Evolutionary conservation across 2,329 filamentous ascomycete species (phyloP), one percentile per base, ranked within the genome.

Genomic region (Phaeosphaeriaceae sp.): DNA sequence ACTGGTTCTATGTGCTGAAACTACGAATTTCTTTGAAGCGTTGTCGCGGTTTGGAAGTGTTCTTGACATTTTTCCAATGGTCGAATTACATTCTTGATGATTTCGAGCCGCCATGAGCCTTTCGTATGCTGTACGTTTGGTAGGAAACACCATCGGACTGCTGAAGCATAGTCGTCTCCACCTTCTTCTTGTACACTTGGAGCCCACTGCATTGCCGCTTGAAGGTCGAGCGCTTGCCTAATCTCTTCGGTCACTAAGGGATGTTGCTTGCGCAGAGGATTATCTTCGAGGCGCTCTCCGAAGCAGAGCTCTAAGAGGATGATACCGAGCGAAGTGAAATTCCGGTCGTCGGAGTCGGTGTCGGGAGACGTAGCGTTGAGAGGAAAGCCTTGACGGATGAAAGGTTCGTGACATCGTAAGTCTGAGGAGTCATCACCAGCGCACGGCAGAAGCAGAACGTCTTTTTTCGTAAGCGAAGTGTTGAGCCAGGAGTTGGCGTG

Each of bases 361-460:
- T 19, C 15, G 17, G 11, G 19, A 25, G 13, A 10, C 41, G 22
- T 74, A 92, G 88, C 72, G 91, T 81, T 81, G 89, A 89, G 81
- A 92, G 91, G 42, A 89, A 92, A 73, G 89, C 89, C 83, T 84
- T 80, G 58, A 81, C 86, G 1, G 89, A 92, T 58, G 89, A 90
- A 69, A 87, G 85, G 20, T 88, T 89, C 90, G 19, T 31, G 17
- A 11, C 31, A 36, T 36, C 31, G 31, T 27, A 48, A 33, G 91
- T 92, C 56, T 42, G 54, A 62, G 9, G 53, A n/a, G 25, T 49
- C 24, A n/a, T 62, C 49, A 22, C 58, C 51, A 6, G 47, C 44
- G 5, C 19, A n/a, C n/a, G 57, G 56, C 25, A 63, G 61, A 48
- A 67, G 65, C 5, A 62, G 21, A 22, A 67, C 21, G 31, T 65